Percentiles rank a stretch among this genome's conserved stretches.
Conservation (phyloP, 306 rosid species). For the Medicago arabica region DNA sequence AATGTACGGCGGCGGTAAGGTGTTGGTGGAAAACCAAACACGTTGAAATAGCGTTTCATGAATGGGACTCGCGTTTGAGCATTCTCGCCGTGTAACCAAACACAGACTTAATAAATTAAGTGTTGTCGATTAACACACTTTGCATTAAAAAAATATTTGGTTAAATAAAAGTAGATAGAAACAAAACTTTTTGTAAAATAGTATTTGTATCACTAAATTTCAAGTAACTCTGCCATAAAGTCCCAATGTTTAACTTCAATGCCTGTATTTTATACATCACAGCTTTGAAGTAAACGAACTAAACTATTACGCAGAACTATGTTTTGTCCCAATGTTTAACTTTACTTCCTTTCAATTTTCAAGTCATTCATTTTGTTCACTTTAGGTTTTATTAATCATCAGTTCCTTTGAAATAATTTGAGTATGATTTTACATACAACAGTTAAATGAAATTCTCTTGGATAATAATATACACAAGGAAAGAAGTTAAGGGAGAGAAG, state of each 20-base stretch:
- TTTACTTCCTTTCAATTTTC: not conserved
- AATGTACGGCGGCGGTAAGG: too few species aligned
- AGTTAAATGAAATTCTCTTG: slow-evolving; percentile 35
- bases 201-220: not conserved
- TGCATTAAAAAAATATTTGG: too few species aligned
- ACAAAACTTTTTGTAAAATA: not conserved
- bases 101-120: too few species aligned
- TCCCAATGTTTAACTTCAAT: not conserved
- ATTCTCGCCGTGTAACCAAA: too few species aligned
- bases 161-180: too few species aligned
- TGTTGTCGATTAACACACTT: too few species aligned
- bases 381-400: not conserved
- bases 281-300: not conserved
- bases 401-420: slow-evolving; percentile 37
- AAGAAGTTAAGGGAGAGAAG: slow-evolving; percentile 70
- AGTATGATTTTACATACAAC: slow-evolving; percentile 44
- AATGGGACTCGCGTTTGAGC: too few species aligned
- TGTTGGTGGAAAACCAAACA: too few species aligned
- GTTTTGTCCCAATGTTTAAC: not conserved
- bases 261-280: not conserved
- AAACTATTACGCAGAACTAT: not conserved
- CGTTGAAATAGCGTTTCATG: too few species aligned
- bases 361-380: slow-evolving; percentile 18
- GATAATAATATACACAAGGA: slow-evolving; percentile 36
- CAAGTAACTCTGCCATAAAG: not conserved